phyloP scores from a whole-genome alignment of 148 eudicot genomes.

The Cornus florida region DNA sequence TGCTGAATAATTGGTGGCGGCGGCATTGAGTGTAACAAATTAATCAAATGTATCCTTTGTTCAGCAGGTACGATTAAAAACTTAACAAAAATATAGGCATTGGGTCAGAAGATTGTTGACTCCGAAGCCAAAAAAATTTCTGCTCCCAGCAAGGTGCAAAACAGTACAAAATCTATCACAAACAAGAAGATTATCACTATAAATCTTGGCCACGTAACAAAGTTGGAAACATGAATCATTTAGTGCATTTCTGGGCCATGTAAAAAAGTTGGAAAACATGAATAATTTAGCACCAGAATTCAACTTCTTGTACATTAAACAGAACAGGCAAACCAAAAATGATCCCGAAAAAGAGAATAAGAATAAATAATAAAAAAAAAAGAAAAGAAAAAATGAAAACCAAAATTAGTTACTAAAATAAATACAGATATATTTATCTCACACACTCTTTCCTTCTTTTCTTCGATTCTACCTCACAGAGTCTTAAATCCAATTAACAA shows the following conservation, averaged over 20 bases:
- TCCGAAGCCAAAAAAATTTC: neutral
- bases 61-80: neutral
- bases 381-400: no score
- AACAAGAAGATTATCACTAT: neutral
- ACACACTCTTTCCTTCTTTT: no score
- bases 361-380: no score
- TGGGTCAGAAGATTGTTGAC: neutral
- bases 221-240: neutral
- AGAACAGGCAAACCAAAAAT: neutral
- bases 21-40: neutral
- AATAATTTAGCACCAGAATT: neutral
- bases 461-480: no score
- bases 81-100: neutral
- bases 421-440: no score
- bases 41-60: no score
- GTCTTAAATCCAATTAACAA: neutral
- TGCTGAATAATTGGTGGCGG: neutral
- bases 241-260: neutral
- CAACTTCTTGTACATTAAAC: neutral
- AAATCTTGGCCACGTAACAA: neutral
- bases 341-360: no score
- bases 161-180: neutral
- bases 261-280: no score
- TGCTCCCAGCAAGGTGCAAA: neutral
- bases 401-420: no score